Evolutionary conservation across 306 rosid genomes (phyloP).

Genomic region (Citrullus colocynthis): DNA sequence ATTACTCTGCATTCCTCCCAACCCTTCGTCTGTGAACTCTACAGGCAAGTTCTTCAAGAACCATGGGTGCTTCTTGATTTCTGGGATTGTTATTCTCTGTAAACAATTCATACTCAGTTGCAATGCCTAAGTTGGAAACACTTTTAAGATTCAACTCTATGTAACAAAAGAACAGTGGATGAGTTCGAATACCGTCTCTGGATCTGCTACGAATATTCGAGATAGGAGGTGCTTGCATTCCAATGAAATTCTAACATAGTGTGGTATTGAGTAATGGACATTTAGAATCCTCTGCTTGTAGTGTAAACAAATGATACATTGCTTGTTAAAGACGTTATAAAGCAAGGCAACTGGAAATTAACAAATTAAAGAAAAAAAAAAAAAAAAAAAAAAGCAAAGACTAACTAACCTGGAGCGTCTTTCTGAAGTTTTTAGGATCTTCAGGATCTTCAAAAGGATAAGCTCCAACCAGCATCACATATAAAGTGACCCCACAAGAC

Average conservation of each 20-base stretch:
- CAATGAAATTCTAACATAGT: constrained; percentile 54
- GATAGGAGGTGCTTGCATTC: constrained; percentile 87
- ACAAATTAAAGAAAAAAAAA: neutral
- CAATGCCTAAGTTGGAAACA: neutral
- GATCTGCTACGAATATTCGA: constrained; percentile 68
- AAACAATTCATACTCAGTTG: neutral
- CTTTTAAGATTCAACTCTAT: neutral
- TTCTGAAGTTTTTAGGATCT: constrained; percentile 85
- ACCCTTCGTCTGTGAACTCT: constrained; percentile 50
- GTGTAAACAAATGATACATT: neutral
- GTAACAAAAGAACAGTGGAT: neutral
- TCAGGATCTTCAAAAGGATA: constrained; percentile 99
- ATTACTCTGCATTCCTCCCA: constrained; percentile 13
- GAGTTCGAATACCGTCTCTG: constrained; percentile 47
- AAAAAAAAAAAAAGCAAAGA: neutral
- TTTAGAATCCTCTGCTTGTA: constrained; percentile 70
- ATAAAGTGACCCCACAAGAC: constrained; percentile 98
- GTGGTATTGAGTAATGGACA: constrained; percentile 79
- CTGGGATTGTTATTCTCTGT: constrained; percentile 86
- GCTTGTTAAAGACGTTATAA: neutral
- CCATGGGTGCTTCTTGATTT: constrained; percentile 72
- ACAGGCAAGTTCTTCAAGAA: constrained; percentile 53
- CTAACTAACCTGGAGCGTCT: constrained; percentile 85
- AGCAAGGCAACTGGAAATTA: neutral
- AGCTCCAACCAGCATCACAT: constrained; percentile 97